A percentile compares a stretch with the other conserved stretches of the same genome.
Evolutionary conservation across 2,329 filamentous ascomycete genomes (phyloP).

Genomic region (Paramyrothecium roridum): DNA sequence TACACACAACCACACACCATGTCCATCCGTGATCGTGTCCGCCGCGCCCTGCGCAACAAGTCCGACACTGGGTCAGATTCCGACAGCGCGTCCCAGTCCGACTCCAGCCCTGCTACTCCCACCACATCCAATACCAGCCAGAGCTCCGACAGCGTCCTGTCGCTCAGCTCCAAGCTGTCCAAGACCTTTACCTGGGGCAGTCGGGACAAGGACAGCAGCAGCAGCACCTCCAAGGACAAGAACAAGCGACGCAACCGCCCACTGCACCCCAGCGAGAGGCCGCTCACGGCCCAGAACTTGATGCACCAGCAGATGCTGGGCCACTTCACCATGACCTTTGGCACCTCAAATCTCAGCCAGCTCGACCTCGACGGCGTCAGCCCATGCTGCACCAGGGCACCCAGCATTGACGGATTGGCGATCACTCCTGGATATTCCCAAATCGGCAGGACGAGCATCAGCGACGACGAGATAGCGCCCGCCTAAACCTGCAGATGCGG

Average conservation of each 20-base stretch:
- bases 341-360: conserved; percentile 29
- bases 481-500: neutral
- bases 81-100: conserved; percentile 26
- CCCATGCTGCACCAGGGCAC: conserved; percentile 38
- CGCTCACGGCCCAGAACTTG: conserved; percentile 41
- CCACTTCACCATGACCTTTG: conserved; percentile 44
- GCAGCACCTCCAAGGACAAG: conserved; percentile 17
- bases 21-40: conserved; percentile 40
- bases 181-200: conserved; percentile 27
- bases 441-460: neutral
- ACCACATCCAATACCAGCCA: conserved; percentile 22
- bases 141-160: conserved; percentile 22
- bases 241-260: conserved; percentile 19
- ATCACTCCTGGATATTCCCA: neutral
- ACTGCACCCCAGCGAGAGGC: conserved; percentile 41
- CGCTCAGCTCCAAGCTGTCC: conserved; percentile 21
- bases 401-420: conserved; percentile 26
- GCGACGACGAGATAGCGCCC: neutral
- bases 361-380: conserved; percentile 36
- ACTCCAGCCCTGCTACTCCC: conserved; percentile 24
- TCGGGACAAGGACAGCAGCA: conserved; percentile 11
- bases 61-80: conserved; percentile 21
- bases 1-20: conserved; percentile 18
- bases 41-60: conserved; percentile 33
- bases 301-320: conserved; percentile 44